Conservation (phyloP, 768 basidiomycete genomes). For the Rhizopogon vulgaris region DNA sequence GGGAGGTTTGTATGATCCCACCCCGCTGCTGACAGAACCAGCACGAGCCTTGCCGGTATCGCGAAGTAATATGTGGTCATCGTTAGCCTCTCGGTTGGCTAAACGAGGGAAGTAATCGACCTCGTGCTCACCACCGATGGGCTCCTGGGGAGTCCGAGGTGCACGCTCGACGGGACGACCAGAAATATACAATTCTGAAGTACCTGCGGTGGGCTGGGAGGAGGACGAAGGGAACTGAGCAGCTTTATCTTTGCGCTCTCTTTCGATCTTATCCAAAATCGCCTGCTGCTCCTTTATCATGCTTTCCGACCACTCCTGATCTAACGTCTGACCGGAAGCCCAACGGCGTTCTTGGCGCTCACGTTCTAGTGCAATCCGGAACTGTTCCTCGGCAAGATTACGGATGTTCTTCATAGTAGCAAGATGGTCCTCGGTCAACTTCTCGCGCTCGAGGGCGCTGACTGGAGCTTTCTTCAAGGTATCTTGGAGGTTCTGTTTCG, state of each 20-base stretch:
- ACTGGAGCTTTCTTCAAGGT: slow-evolving; percentile 42
- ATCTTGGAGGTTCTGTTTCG: slow-evolving; percentile 50
- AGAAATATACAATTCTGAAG: slow-evolving; percentile 1
- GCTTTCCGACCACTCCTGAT: slow-evolving; percentile 27
- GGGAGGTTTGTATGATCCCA: slow-evolving; percentile 21
- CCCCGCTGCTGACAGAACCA: slow-evolving; percentile 18
- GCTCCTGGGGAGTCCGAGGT: slow-evolving; percentile 13
- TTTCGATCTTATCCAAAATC: slow-evolving; percentile 45
- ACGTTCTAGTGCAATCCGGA: slow-evolving; percentile 34
- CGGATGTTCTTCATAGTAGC: slow-evolving; percentile 39
- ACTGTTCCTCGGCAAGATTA: slow-evolving; percentile 41
- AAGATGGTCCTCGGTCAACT: slow-evolving; percentile 33
- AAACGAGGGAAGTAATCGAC: slow-evolving; percentile 13
- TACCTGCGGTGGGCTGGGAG: slow-evolving; percentile 4
- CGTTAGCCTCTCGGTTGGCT: slow-evolving; percentile 13
- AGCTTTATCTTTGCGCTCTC: slow-evolving; percentile 23
- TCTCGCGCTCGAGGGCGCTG: slow-evolving; percentile 26
- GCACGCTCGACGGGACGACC: slow-evolving; percentile 14
- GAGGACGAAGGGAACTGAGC: slow-evolving; percentile 1
- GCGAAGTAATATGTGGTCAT: slow-evolving; percentile 16
- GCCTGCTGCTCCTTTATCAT: slow-evolving; percentile 34
- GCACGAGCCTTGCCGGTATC: slow-evolving; percentile 16
- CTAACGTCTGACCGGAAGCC: slow-evolving; percentile 33
- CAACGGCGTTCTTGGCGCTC: slow-evolving; percentile 48
- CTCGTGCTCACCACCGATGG: slow-evolving; percentile 20